Evolutionary conservation across 805 yeast genomes (phyloP).

Genomic region (Ogataea naganishii): DNA sequence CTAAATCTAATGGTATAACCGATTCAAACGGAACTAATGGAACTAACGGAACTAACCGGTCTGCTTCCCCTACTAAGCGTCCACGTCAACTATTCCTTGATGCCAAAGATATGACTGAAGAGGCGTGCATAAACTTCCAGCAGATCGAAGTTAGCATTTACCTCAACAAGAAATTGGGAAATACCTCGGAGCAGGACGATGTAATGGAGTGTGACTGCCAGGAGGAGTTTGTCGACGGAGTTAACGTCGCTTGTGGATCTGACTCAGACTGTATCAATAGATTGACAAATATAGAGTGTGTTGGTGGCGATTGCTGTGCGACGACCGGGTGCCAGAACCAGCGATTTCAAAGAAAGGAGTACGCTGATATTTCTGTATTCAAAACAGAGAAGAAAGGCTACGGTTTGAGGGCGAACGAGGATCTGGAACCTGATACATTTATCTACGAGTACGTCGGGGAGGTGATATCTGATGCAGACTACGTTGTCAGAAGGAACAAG

Average conservation of each 20-base stretch:
- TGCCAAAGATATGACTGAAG: slow-evolving; percentile 52
- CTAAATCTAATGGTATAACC: no score
- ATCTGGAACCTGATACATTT: slow-evolving; percentile 55
- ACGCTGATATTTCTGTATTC: slow-evolving; percentile 73
- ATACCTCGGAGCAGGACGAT: slow-evolving; percentile 59
- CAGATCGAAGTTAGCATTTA: slow-evolving; percentile 55
- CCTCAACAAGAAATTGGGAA: slow-evolving; percentile 51
- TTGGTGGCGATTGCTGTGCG: slow-evolving; percentile 60
- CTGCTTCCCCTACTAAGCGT: no score
- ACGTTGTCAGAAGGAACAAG: slow-evolving; percentile 61
- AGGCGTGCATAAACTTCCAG: slow-evolving; percentile 55
- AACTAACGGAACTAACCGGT: no score
- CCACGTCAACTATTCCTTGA: slow-evolving; percentile 23
- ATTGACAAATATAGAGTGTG: slow-evolving; percentile 87
- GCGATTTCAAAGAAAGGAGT: slow-evolving; percentile 71
- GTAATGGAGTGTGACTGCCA: slow-evolving; percentile 87
- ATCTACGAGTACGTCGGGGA: slow-evolving; percentile 93
- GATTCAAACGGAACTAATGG: no score
- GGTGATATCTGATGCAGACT: slow-evolving; percentile 74
- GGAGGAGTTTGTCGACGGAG: slow-evolving; percentile 32
- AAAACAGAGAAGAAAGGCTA: slow-evolving; percentile 80
- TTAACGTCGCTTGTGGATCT: slow-evolving; percentile 69
- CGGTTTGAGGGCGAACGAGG: slow-evolving; percentile 69
- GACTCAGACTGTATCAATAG: slow-evolving; percentile 88
- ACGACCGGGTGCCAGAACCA: slow-evolving; percentile 80